Conservation (phyloP, 225 moss, liverwort and hornwort species). For the Sphagnum contortum region DNA sequence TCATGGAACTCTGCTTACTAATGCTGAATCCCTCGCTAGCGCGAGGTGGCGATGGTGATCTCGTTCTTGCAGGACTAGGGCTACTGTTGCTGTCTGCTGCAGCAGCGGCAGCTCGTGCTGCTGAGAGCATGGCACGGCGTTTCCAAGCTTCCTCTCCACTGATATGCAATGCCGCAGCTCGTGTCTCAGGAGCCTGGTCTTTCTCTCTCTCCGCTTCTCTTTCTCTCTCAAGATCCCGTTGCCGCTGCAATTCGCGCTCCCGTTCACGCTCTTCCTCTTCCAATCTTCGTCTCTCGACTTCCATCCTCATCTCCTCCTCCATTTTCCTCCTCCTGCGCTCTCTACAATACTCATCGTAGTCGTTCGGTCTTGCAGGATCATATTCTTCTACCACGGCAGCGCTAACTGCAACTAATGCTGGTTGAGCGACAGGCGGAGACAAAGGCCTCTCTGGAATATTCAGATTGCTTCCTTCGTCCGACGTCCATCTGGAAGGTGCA, state of each 20-base stretch:
- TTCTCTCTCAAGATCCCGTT: conserved; percentile 60
- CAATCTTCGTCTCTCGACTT: conserved; percentile 70
- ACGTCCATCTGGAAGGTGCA: conserved; percentile 38
- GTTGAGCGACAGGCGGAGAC: conserved; percentile 53
- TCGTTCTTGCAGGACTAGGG: conserved; percentile 63
- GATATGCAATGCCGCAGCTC: conserved; percentile 73
- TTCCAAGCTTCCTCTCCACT: conserved; percentile 99
- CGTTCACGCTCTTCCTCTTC: conserved; percentile 93
- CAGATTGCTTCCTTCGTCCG: conserved; percentile 27
- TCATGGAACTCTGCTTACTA: conserved; percentile 81
- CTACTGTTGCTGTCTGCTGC: too few relatives aligned
- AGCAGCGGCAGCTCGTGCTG: conserved; percentile 52
- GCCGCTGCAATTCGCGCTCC: conserved; percentile 62
- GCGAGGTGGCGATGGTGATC: conserved; percentile 90
- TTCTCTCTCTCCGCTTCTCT: conserved; percentile 58
- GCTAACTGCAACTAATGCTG: conserved; percentile 76
- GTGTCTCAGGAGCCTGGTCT: conserved; percentile 60
- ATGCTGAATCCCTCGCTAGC: conserved; percentile 82
- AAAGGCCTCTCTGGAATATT: conserved; percentile 32
- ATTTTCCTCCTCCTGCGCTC: conserved; percentile 83
- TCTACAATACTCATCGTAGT: conserved; percentile 89
- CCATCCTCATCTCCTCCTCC: conserved; percentile 92
- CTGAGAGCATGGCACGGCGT: conserved; percentile 87
- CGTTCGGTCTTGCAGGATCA: conserved; percentile 89
- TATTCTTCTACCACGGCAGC: conserved; percentile 89